Base-by-base conservation (phyloP, 2,329 filamentous ascomycete species). In the Aspergillus tubingensis region DNA sequence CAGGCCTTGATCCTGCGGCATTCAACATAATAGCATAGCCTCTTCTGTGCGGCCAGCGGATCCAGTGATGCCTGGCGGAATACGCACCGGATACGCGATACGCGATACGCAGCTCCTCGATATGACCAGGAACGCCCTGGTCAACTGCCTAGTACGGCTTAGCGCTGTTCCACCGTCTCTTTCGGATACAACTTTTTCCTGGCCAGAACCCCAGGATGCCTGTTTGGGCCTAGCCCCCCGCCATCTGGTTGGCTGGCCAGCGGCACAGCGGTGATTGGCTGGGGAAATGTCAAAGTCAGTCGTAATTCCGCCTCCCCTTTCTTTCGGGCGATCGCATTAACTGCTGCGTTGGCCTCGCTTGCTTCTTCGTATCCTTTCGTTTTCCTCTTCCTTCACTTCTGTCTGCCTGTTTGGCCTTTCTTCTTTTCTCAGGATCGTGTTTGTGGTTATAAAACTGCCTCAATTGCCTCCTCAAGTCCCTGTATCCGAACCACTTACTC, bases 271-370 rank as follows among this genome's bases (percentile, higher is more conserved):
- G 48, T 65, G 59, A 68, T 69, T 69, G 66, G 66, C 51, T 50
- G 56, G 54, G 55, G 50, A 50, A 54, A 17, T 49, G 53, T 63
- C 61, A 61, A 63, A 62, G 57, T 59, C 59, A 43, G 64, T 62
- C 56, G 52, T 59, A 60, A 53, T 60, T 64, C 57, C 60, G 65
- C 61, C 65, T 66, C 65, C 39, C 53, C 65, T 68, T 68, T 67
- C 61, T 65, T 63, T 60, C 39, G 17, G 39, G 6, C 62, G 52
- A 38, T 53, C 62, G 59, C 32, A 56, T 61, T 61, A 57, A 38
- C 56, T 51, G 15, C 43, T 59, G 56, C 54, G 59, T 60, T 61
- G 49, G 15, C 55, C 54, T 41, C 36, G 8, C 21, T 50, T 47
- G 55, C 51, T 39, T 47, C 41, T 54, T 57, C 56, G 36, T 44